A percentile compares a stretch with the other conserved stretches of the same genome.
Evolutionary conservation across 2,329 filamentous ascomycete species (phyloP).

Genomic region (Colletotrichum caudatum): DNA sequence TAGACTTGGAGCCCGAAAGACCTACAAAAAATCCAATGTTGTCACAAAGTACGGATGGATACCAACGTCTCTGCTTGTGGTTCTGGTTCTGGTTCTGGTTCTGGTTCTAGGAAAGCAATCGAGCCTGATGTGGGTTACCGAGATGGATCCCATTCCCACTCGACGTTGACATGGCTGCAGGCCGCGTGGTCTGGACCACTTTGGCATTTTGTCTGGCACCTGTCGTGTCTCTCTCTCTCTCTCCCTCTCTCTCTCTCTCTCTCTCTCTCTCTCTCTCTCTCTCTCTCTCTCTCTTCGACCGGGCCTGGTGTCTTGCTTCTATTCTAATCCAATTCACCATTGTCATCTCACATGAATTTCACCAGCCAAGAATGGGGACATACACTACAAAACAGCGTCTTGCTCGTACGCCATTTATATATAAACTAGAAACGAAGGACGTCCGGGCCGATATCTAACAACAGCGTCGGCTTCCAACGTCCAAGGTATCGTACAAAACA

Average conservation of each 20-base stretch:
- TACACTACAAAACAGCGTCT: neutral
- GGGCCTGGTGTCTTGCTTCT: neutral
- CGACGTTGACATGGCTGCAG: neutral
- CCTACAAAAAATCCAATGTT: neutral
- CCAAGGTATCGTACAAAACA: neutral
- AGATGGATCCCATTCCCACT: neutral
- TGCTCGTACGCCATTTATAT: no score
- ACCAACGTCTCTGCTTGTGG: neutral
- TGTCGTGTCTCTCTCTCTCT: neutral
- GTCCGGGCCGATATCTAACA: neutral
- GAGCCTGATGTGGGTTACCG: neutral
- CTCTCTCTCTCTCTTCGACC: neutral
- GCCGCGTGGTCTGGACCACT: neutral
- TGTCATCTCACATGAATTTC: neutral
- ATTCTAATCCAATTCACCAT: neutral
- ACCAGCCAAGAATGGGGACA: neutral
- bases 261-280: neutral
- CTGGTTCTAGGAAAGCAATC: neutral
- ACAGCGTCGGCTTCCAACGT: neutral
- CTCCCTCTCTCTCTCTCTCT: neutral
- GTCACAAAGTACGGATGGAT: neutral
- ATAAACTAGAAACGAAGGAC: neutral
- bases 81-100: no score
- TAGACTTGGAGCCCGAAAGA: neutral
- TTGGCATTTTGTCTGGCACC: neutral